Conservation (phyloP, 1,139 yeast species). For the Sugiyamaella japonica region DNA sequence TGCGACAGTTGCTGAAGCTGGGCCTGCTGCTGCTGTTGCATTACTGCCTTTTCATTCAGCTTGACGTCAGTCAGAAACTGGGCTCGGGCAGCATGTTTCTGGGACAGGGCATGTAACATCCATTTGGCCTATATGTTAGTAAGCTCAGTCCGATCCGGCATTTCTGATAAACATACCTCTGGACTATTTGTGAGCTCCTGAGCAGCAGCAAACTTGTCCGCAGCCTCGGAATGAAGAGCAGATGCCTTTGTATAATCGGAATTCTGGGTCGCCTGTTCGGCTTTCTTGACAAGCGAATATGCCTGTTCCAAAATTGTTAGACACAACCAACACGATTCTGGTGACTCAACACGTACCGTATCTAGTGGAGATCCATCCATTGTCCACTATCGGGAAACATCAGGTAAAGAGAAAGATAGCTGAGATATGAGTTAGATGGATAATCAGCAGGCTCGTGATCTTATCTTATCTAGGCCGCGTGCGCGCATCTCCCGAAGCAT, state of each 20-base stretch:
- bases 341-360: slow-evolving; percentile 16
- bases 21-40: slow-evolving; percentile 7
- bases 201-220: slow-evolving; percentile 35
- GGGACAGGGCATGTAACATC: slow-evolving; percentile 33
- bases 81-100: slow-evolving; percentile 31
- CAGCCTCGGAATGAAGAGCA: slow-evolving; percentile 32
- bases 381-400: neutral
- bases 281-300: slow-evolving; percentile 37
- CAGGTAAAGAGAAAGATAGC: neutral
- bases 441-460: no score
- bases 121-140: slow-evolving; percentile 29
- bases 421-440: neutral
- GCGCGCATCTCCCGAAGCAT: no score
- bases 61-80: slow-evolving; percentile 25
- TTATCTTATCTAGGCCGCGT: no score
- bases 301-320: slow-evolving; percentile 27
- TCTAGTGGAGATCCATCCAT: slow-evolving; percentile 30
- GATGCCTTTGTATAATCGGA: slow-evolving; percentile 36
- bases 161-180: slow-evolving; percentile 3
- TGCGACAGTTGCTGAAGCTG: slow-evolving; percentile 1
- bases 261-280: slow-evolving; percentile 36
- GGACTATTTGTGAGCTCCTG: slow-evolving; percentile 24
- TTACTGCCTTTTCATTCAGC: slow-evolving; percentile 3
- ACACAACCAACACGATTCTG: neutral
- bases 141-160: neutral